Conservation (phyloP, 345 rosid species). For the Euclidium syriacum region DNA sequence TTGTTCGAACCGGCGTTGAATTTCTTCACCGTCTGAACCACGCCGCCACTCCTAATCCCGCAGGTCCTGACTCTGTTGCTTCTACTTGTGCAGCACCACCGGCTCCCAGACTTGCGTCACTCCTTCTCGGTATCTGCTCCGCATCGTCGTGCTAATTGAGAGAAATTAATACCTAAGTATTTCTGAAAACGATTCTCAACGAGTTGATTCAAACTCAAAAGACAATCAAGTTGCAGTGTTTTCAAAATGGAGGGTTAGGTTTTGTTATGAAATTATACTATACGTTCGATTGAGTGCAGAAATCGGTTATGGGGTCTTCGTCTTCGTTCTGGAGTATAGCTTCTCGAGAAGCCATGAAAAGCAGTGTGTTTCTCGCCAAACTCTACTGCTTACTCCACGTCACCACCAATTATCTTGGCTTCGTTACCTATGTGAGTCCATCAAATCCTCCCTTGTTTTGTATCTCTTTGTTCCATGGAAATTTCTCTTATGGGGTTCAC, state of each 20-base stretch:
- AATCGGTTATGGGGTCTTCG: slow-evolving; percentile 5
- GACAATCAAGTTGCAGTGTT: neutral
- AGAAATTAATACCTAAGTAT: too few relatives aligned
- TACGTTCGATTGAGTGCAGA: neutral
- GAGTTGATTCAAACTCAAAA: neutral
- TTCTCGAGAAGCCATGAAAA: slow-evolving; percentile 15
- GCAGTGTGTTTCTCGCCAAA: slow-evolving; percentile 22
- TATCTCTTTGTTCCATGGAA: neutral
- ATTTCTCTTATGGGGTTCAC: neutral
- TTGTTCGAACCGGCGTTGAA: slow-evolving; percentile 66
- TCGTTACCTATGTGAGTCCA: slow-evolving; percentile 38
- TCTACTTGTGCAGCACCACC: slow-evolving; percentile 64
- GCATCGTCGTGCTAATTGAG: slow-evolving; percentile 38
- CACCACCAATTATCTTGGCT: slow-evolving; percentile 40
- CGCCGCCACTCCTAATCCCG: slow-evolving; percentile 51
- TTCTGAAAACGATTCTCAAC: too few relatives aligned
- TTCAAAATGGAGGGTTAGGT: neutral
- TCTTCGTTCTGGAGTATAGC: slow-evolving; percentile 28
- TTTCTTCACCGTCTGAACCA: slow-evolving; percentile 62
- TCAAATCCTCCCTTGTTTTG: neutral
- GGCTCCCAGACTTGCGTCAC: slow-evolving; percentile 79
- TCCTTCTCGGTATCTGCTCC: slow-evolving; percentile 57
- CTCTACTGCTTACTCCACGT: slow-evolving; percentile 46
- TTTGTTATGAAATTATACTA: neutral
- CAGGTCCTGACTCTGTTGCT: slow-evolving; percentile 46